Evolutionary conservation across 2,329 filamentous ascomycete species (phyloP).

Genomic region (Exophiala mesophila): DNA sequence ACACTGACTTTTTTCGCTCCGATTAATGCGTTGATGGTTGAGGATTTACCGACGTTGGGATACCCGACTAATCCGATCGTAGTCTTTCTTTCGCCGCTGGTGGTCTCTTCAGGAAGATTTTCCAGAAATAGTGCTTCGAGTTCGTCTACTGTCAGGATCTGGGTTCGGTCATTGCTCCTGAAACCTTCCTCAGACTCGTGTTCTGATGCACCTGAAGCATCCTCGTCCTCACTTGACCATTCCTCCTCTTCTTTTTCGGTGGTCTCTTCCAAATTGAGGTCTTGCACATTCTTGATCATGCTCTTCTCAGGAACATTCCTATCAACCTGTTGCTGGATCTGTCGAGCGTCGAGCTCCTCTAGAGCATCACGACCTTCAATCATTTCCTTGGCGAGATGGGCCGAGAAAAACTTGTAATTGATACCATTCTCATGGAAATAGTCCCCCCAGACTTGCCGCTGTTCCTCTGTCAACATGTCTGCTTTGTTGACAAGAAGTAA

Average conservation of each 20-base stretch:
- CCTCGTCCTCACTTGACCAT: constrained; percentile 35
- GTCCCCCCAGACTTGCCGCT: constrained; percentile 77
- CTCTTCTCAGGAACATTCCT: constrained; percentile 20
- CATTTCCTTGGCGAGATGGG: constrained; percentile 80
- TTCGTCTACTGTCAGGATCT: constrained; percentile 89
- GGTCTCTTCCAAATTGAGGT: constrained; percentile 25
- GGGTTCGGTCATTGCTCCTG: constrained; percentile 40
- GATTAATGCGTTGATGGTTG: constrained; percentile 97
- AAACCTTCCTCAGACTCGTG: constrained; percentile 22
- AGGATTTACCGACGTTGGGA: constrained; percentile 98
- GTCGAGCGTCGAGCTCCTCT: constrained; percentile 42
- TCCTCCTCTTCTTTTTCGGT: constrained; percentile 29
- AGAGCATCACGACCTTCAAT: constrained; percentile 66
- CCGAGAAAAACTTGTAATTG: constrained; percentile 94
- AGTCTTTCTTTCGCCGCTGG: constrained; percentile 61
- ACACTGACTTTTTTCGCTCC: constrained; percentile 98
- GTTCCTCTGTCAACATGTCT: constrained; percentile 91
- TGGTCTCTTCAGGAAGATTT: constrained; percentile 57
- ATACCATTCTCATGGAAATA: constrained; percentile 78
- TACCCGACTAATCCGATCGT: constrained; percentile 94
- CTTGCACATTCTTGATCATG: constrained; percentile 20
- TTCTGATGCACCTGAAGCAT: constrained; percentile 44
- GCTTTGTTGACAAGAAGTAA: constrained; percentile 95
- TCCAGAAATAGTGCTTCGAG: constrained; percentile 81
- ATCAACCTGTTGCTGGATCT: constrained; percentile 21